Conservation (phyloP, 1,284 basidiomycete species). For the Cystobasidium sp. region DNA sequence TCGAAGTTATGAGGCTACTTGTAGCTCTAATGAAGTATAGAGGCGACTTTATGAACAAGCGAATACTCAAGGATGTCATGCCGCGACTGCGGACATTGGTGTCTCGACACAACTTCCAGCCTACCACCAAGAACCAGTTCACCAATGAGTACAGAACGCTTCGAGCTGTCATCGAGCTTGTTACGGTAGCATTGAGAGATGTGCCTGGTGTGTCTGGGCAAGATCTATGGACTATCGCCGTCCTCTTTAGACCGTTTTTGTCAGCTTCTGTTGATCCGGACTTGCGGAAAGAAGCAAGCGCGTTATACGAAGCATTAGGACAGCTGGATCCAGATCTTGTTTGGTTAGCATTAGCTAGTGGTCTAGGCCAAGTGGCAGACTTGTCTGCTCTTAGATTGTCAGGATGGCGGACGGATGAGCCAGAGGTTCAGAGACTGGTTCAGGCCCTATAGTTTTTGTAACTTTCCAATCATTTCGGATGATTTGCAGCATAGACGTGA, state of each 20-base stretch:
- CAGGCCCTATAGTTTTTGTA: too few species aligned
- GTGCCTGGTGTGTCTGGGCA: constrained; percentile 69
- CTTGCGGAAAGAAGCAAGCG: constrained; percentile 68
- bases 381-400: not conserved
- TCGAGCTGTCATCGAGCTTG: constrained; percentile 70
- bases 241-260: constrained; percentile 75
- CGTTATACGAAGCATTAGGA: constrained; percentile 68
- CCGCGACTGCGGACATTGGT: constrained; percentile 69
- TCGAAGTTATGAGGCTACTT: constrained; percentile 71
- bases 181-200: constrained; percentile 66
- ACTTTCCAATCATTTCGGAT: too few species aligned
- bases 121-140: constrained; percentile 62
- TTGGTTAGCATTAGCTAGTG: constrained; percentile 71
- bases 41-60: constrained; percentile 78
- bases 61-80: constrained; percentile 88
- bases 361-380: constrained; percentile 10
- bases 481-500: not conserved
- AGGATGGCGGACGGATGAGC: constrained; percentile 2
- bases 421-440: constrained; percentile 1
- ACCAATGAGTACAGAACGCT: constrained; percentile 77
- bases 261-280: constrained; percentile 69
- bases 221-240: constrained; percentile 75
- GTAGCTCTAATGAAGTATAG: constrained; percentile 69
- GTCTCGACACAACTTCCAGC: constrained; percentile 61
- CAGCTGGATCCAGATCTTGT: constrained; percentile 74